These are phyloP conservation scores for Metschnikowia continentalis DNA, from an alignment of 805 yeast species.

Conservation along the genomic window DNA sequence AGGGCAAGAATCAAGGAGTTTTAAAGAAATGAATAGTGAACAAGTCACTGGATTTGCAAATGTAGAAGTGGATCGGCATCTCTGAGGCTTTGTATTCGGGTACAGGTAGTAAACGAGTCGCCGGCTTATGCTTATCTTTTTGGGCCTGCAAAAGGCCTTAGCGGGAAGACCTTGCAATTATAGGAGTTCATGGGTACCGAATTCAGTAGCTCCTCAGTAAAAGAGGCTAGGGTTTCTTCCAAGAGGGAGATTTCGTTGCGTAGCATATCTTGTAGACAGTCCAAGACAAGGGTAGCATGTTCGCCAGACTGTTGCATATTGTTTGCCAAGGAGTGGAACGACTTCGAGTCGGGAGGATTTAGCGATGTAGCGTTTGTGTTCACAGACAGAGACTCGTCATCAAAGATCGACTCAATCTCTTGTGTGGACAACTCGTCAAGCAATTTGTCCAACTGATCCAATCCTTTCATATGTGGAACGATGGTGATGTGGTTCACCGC, in stretches of 20 bases:
- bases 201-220: constrained; percentile 14
- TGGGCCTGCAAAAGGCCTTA: not conserved
- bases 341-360: not conserved
- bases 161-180: not conserved
- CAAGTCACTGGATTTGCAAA: not conserved
- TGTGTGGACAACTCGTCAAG: not conserved
- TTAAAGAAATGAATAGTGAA: not conserved
- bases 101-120: not conserved
- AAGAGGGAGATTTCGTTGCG: constrained; percentile 20
- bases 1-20: not conserved
- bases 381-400: constrained; percentile 2
- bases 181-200: constrained; percentile 23
- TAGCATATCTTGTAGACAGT: constrained; percentile 27
- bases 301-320: constrained; percentile 1
- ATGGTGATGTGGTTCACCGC: not conserved
- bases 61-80: not conserved
- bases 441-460: not conserved
- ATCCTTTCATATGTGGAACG: not conserved
- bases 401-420: not conserved
- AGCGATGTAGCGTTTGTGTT: not conserved
- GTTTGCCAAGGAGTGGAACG: not conserved
- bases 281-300: constrained; percentile 17
- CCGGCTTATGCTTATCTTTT: not conserved
- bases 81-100: not conserved
- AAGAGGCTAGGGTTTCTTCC: constrained; percentile 14